These are phyloP conservation scores for Pochonia chlamydosporia DNA, from an alignment of 2,329 filamentous ascomycete species.

Conservation along the genomic window DNA sequence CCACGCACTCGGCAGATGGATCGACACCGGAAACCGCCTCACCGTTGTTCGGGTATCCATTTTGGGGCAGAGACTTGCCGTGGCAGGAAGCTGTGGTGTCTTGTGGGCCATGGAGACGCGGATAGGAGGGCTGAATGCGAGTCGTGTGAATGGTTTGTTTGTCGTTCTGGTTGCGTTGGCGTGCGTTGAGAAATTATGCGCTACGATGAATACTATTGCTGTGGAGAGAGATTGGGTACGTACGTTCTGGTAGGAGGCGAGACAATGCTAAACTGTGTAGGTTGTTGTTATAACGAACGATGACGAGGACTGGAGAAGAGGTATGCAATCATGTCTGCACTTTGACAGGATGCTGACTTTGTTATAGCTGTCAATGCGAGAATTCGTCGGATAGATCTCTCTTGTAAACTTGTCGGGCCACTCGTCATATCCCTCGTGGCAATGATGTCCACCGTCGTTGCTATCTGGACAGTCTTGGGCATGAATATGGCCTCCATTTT, in stretches of 20 bases:
- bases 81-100: constrained; percentile 40
- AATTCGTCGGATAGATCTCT: constrained; percentile 58
- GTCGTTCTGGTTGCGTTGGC: constrained; percentile 44
- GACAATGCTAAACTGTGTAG: neutral
- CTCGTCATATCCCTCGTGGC: constrained; percentile 49
- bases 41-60: constrained; percentile 46
- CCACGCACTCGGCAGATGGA: constrained; percentile 49
- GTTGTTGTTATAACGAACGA: constrained; percentile 19
- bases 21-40: constrained; percentile 51
- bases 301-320: constrained; percentile 4
- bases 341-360: constrained; percentile 8
- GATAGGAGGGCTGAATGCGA: neutral
- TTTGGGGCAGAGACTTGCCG: constrained; percentile 34
- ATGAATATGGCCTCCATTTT: constrained; percentile 44
- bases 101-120: constrained; percentile 28
- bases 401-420: constrained; percentile 53
- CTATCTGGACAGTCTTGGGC: constrained; percentile 41
- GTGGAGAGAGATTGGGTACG: constrained; percentile 66
- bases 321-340: constrained; percentile 1
- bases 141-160: constrained; percentile 21
- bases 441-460: constrained; percentile 38
- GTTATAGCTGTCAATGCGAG: constrained; percentile 43
- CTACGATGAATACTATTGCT: constrained; percentile 60
- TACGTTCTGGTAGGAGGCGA: neutral
- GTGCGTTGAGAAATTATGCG: constrained; percentile 62